phyloP scores from a whole-genome alignment of 805 yeast genomes.

The Zygosaccharomyces pseudorouxii region DNA sequence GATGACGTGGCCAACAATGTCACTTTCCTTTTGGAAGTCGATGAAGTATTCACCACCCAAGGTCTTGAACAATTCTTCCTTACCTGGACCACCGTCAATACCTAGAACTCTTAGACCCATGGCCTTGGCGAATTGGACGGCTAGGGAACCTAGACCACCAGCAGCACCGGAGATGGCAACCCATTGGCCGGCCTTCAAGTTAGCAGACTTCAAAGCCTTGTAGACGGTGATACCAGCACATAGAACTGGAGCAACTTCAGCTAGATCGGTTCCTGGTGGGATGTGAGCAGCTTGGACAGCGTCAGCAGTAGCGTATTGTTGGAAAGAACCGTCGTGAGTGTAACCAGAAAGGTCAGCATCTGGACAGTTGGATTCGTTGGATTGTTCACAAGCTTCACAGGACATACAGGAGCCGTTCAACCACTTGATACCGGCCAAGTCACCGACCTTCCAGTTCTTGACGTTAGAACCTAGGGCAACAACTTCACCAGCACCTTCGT shows the following conservation, averaged over 20 bases:
- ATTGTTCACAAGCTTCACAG: slow-evolving; percentile 56
- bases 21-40: slow-evolving; percentile 54
- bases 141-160: slow-evolving; percentile 74
- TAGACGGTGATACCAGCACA: slow-evolving; percentile 92
- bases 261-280: slow-evolving; percentile 70
- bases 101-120: slow-evolving; percentile 72
- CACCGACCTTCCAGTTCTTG: slow-evolving; percentile 56
- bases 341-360: slow-evolving; percentile 75
- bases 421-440: slow-evolving; percentile 64
- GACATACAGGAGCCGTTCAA: slow-evolving; percentile 58
- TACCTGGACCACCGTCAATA: slow-evolving; percentile 66
- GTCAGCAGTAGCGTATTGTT: slow-evolving; percentile 84
- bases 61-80: slow-evolving; percentile 49
- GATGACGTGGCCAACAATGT: slow-evolving; percentile 51
- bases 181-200: slow-evolving; percentile 66
- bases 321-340: slow-evolving; percentile 89
- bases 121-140: slow-evolving; percentile 69
- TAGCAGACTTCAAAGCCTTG: slow-evolving; percentile 82
- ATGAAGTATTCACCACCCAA: slow-evolving; percentile 64
- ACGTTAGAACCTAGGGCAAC: slow-evolving; percentile 57
- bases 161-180: slow-evolving; percentile 76
- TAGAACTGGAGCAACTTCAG: slow-evolving; percentile 72
- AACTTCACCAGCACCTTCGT: slow-evolving; percentile 66
- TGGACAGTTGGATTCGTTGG: slow-evolving; percentile 60
- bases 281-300: slow-evolving; percentile 81